Base-by-base conservation (phyloP, 208 protist species). In the Leishmania mexicana region DNA sequence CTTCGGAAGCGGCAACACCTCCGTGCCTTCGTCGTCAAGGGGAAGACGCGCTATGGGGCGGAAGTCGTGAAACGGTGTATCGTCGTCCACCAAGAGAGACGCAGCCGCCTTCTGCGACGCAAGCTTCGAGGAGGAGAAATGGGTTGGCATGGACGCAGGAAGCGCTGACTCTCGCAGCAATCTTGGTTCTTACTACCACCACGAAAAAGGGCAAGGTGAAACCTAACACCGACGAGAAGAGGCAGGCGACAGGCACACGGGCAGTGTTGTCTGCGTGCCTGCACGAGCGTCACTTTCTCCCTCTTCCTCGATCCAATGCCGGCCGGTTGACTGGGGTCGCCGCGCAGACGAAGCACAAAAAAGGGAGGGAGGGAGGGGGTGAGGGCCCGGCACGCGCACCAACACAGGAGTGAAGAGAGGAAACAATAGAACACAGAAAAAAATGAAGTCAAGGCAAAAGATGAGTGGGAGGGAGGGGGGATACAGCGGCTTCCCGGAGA, bases 71-170 rank as follows among this genome's bases (percentile, higher is more conserved):
- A 68, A 83, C 2, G 81, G 77, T 2, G 74, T 75, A 67, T 78
- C 78, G 13, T 70, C 64, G 60, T 80, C 64, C 28, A 73, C 47
- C 53, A 58, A 62, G 15, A 84, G 45, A 53, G 76, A 78, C 54
- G 75, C 79, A 6, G 83, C 83, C 1, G 79, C 79, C 83, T 80
- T 64, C 64, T 45, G 71, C 3, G 83, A 54, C 2, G 78, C 78
- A 13, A 51, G 64, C 78, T 83, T 78, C 21, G 83, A 86, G 21
- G 83, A 51, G 2, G 76, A 83, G 70, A 76, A 72, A 67, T 64
- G 57, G 2, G 70, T 40, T 2, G 70, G 31, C 81, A 85, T 85
- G 38, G 21, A 42, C 24, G 21, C n/a, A 74, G 51, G 19, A 67
- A 53, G 21, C 54, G 40, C 38, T 54, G 31, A 60, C 51, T 21